Evolutionary conservation across 2,329 filamentous ascomycete species (phyloP).

Genomic region (Sarocladium kiliense): DNA sequence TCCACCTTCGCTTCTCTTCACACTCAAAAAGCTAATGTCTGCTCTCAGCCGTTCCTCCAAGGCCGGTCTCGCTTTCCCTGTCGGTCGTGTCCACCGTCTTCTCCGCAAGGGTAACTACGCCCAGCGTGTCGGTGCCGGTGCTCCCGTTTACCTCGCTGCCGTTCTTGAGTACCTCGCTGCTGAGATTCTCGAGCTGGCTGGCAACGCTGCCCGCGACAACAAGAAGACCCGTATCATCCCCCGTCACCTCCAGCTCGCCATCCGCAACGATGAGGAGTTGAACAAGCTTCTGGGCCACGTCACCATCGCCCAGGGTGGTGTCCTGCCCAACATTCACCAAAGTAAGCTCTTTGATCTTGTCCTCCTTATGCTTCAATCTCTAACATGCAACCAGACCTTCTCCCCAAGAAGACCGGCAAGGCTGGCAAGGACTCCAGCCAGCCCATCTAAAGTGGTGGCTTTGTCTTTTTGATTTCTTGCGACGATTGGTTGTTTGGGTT

Average conservation of each 20-base stretch:
- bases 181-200: conserved; percentile 97
- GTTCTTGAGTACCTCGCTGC: conserved; percentile 98
- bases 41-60: conserved; percentile 85
- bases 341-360: conserved; percentile 56
- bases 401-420: conserved; percentile 99
- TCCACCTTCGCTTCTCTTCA: not conserved
- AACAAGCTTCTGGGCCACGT: conserved; percentile 97
- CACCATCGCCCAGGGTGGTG: conserved; percentile 96
- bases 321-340: conserved; percentile 94
- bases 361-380: conserved; percentile 15
- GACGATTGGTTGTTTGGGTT: conserved; percentile 62
- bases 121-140: conserved; percentile 98
- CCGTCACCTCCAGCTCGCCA: conserved; percentile 97
- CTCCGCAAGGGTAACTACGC: conserved; percentile 99
- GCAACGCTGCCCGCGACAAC: conserved; percentile 98
- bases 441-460: conserved; percentile 69
- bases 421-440: conserved; percentile 86
- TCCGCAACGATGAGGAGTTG: conserved; percentile 98
- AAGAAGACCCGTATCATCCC: conserved; percentile 99
- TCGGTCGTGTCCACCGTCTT: conserved; percentile 98
- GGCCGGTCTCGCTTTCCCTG: conserved; percentile 97
- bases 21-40: conserved; percentile 9
- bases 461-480: conserved; percentile 45
- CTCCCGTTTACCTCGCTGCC: conserved; percentile 93
- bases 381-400: conserved; percentile 65